These are phyloP conservation scores for Musa acuminata DNA, from an alignment of 176 grass and related monocot genomes.

Conservation along the genomic window DNA sequence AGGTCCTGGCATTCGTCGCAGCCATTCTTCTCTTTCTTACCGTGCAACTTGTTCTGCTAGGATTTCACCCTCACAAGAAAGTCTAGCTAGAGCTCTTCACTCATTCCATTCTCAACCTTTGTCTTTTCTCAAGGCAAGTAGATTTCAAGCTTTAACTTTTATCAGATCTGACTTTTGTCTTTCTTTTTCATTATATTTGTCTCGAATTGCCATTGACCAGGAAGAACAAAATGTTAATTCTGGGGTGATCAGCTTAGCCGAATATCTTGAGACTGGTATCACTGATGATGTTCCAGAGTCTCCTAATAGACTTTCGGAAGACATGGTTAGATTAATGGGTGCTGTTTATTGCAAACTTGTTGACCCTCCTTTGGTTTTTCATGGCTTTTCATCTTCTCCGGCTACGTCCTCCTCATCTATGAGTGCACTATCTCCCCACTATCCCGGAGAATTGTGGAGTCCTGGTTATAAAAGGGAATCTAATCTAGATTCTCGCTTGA, in stretches of 20 bases:
- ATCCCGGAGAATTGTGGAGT: conserved; percentile 38
- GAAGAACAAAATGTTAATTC: conserved; percentile 43
- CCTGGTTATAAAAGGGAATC: conserved; percentile 30
- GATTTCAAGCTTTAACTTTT: background rate
- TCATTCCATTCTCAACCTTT: conserved; percentile 14
- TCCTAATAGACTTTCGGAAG: conserved; percentile 77
- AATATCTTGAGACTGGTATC: conserved; percentile 56
- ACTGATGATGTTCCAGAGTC: conserved; percentile 52
- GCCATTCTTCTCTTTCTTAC: conserved; percentile 19
- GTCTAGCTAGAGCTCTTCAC: conserved; percentile 22
- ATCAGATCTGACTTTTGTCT: background rate
- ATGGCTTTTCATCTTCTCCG: conserved; percentile 29
- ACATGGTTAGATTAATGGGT: conserved; percentile 72
- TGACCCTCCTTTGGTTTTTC: conserved; percentile 23
- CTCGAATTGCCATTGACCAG: conserved; percentile 20
- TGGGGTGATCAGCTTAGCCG: conserved; percentile 57
- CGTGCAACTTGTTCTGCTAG: conserved; percentile 5
- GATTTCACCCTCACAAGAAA: conserved; percentile 20
- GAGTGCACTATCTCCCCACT: conserved; percentile 46
- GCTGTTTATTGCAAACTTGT: conserved; percentile 74
- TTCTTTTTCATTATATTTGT: background rate
- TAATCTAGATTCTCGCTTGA: conserved; percentile 12
- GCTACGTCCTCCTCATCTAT: conserved; percentile 45
- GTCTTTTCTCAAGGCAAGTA: conserved; percentile 17
- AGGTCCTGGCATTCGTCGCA: background rate